Evolutionary conservation across 495 filamentous ascomycete genomes (phyloP).

Genomic region (Neurospora tetrasperma): DNA sequence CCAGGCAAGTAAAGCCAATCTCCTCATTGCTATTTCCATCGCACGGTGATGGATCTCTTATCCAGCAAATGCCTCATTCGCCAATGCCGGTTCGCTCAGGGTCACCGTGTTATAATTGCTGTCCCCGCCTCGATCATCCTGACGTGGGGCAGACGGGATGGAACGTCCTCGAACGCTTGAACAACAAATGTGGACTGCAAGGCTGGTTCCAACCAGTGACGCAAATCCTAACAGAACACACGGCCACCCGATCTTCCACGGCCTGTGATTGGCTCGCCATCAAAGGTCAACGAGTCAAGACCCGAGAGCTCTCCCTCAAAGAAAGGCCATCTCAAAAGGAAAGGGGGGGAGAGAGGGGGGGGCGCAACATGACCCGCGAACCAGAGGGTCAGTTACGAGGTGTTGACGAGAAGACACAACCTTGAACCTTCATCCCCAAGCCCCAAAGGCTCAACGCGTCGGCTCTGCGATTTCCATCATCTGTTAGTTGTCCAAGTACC

Average conservation of each 20-base stretch:
- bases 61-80: constrained; percentile 1
- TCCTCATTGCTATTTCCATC: background rate
- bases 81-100: background rate
- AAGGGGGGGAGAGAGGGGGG: background rate
- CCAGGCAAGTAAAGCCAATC: background rate
- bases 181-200: constrained; percentile 1
- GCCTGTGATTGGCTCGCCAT: background rate
- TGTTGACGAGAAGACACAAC: background rate
- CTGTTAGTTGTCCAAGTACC: background rate
- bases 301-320: background rate
- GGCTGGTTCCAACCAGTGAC: constrained; percentile 7
- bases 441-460: background rate
- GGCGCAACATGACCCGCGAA: background rate
- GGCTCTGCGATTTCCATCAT: background rate
- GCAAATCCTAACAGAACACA: constrained; percentile 3
- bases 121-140: constrained; percentile 1
- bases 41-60: background rate
- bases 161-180: background rate
- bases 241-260: background rate
- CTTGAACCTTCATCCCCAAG: background rate
- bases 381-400: background rate
- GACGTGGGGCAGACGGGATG: constrained; percentile 2
- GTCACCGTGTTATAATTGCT: background rate
- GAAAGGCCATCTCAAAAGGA: background rate
- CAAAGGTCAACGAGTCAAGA: background rate